Percentiles rank a stretch among this genome's conserved stretches.
These are phyloP conservation scores for Brassica balearica DNA, from an alignment of 441 rosid species.

Conservation along the genomic window DNA sequence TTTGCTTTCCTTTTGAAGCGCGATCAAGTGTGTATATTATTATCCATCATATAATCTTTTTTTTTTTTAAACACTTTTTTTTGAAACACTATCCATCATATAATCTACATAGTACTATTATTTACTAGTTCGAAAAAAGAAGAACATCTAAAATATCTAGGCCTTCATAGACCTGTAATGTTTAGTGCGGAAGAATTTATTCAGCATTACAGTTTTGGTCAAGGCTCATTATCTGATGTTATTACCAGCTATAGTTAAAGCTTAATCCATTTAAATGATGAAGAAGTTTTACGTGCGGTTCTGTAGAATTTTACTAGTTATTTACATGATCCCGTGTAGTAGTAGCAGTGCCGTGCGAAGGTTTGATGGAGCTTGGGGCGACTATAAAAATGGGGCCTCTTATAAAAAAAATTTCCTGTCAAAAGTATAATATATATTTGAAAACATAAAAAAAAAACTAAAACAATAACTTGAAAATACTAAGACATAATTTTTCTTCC, in stretches of 20 bases:
- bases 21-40: conserved; percentile 35
- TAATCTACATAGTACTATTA: not conserved
- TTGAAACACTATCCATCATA: not conserved
- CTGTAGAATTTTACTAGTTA: not conserved
- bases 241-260: conserved; percentile 9
- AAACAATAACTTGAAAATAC: too few relatives aligned
- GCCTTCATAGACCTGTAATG: conserved; percentile 21
- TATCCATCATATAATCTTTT: not conserved
- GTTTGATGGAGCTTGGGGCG: too few relatives aligned
- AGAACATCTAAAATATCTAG: not conserved
- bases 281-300: conserved; percentile 3
- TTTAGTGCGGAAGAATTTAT: conserved; percentile 9
- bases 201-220: conserved; percentile 36
- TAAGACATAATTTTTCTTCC: too few relatives aligned
- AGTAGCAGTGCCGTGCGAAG: too few relatives aligned
- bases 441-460: too few relatives aligned
- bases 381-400: too few relatives aligned
- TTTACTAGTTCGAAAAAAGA: not conserved
- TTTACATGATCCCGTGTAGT: conserved; percentile 11
- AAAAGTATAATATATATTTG: too few relatives aligned
- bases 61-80: too few relatives aligned
- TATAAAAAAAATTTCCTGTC: too few relatives aligned
- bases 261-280: not conserved
- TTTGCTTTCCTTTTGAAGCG: conserved; percentile 37
- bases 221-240: not conserved